These are phyloP conservation scores for Cryphonectria nitschkei DNA, from an alignment of 2,329 filamentous ascomycete species.

Conservation along the genomic window DNA sequence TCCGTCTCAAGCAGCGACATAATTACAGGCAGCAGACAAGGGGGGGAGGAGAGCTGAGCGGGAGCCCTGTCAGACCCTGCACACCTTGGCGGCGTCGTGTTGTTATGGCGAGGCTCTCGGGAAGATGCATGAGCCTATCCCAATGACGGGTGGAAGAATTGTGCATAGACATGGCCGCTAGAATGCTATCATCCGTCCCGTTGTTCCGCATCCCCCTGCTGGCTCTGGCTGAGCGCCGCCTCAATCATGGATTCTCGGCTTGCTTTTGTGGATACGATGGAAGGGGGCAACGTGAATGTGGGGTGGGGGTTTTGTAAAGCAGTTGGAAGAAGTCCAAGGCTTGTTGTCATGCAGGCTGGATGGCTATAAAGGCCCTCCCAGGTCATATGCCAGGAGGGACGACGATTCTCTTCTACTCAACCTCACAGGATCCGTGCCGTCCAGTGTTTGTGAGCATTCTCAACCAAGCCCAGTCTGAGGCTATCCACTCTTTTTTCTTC, in stretches of 20 bases:
- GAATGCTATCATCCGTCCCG: constrained; percentile 11
- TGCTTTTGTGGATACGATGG: constrained; percentile 19
- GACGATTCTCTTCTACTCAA: background rate
- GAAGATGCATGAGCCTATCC: constrained; percentile 20
- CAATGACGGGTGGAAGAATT: constrained; percentile 21
- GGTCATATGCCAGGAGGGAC: background rate
- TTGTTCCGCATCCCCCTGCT: constrained; percentile 9
- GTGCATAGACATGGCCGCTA: constrained; percentile 7
- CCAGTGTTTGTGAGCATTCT: constrained; percentile 20
- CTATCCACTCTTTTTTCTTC: constrained; percentile 23
- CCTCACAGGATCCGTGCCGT: constrained; percentile 12
- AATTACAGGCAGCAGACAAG: background rate
- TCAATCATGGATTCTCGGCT: constrained; percentile 3
- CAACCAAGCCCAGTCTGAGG: constrained; percentile 16
- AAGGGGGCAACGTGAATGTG: background rate
- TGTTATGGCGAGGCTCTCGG: constrained; percentile 6
- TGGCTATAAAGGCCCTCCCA: constrained; percentile 19
- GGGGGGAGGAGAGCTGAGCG: background rate
- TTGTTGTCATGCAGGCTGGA: background rate
- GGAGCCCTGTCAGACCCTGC: background rate
- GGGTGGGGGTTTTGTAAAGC: background rate
- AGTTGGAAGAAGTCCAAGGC: background rate
- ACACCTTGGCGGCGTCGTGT: background rate
- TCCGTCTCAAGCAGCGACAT: background rate
- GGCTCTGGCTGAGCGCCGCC: background rate